Evolutionary conservation across 352 stramenopile species (phyloP), one percentile per base, ranked within the genome.

Genomic region (Phytopythium cucurbitacearum): DNA sequence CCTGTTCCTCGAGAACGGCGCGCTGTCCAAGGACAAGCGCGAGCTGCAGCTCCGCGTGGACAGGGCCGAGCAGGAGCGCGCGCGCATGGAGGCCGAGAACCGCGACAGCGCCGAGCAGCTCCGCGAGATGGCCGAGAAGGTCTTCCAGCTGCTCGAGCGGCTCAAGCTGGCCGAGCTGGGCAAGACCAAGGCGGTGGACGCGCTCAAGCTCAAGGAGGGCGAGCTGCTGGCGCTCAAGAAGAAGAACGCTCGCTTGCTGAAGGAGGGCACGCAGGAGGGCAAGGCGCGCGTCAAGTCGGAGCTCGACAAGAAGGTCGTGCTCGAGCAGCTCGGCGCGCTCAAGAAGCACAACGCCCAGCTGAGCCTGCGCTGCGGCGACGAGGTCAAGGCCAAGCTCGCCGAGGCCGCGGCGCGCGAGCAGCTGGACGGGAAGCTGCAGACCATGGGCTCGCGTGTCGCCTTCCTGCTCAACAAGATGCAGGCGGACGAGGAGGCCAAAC

Each of bases 401-500:
- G 89, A 97, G 53, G 75, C 93, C 5, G 94, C 98, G 45, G 84
- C 96, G 44, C 73, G 87, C 34, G 96, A 96, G 35, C 80, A 88
- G n/a, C 80, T 96, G 0, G 85, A 98, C 39, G 94, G 98, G 49
- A 98, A 98, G 62, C 65, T 98, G 53, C 85, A 87, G 48, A 98
- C 89, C 11, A 85, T 98, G 64, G 95, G 91, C 57, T 86, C 89
- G 0, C 89, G 95, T 4, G 71, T 98, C 3, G 85, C 86, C 13
- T 98, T 98, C 63, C 55, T 99, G 38, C 85, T 99, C 45, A 98
- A 98, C 73, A 98, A 97, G 62, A 96, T 99, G 77, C 93, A 99
- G 59, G 89, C 86, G 8, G 94, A 98, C 57, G 94, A 98, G 67
- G 95, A 98, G 57, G 87, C 86, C 42, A 97, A 94, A 53, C 88